Conservation (phyloP, 805 yeast species). For the Komagataella populi region DNA sequence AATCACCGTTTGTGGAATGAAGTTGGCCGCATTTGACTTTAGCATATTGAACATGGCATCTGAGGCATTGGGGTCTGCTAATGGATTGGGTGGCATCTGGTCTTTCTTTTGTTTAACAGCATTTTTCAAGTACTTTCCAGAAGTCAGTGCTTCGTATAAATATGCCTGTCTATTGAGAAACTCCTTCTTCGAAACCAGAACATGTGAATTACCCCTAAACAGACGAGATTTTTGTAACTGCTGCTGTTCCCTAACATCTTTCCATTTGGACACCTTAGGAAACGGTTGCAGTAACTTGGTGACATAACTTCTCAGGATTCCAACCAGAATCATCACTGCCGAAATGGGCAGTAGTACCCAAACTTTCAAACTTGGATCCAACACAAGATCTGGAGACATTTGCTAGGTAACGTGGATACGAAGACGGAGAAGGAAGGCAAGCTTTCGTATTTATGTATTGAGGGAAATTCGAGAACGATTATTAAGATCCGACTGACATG, state of each 20-base stretch:
- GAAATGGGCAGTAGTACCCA: constrained; percentile 93
- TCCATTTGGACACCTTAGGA: constrained; percentile 38
- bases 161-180: constrained; percentile 39
- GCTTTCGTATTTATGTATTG: not conserved
- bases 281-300: constrained; percentile 46
- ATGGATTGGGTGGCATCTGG: constrained; percentile 36
- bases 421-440: not conserved
- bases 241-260: constrained; percentile 47
- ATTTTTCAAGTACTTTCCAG: constrained; percentile 44
- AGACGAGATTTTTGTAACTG: constrained; percentile 43
- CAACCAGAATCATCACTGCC: constrained; percentile 79
- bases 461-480: not conserved
- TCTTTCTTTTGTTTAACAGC: constrained; percentile 22
- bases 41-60: constrained; percentile 69
- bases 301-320: constrained; percentile 59
- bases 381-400: constrained; percentile 34
- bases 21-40: constrained; percentile 70
- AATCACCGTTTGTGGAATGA: constrained; percentile 81
- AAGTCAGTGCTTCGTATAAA: constrained; percentile 31
- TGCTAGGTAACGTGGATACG: not conserved
- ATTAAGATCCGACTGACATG: no score
- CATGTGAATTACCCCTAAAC: constrained; percentile 38
- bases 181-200: constrained; percentile 30
- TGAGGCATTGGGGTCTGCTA: constrained; percentile 55
- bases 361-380: constrained; percentile 72